Percentiles rank a stretch among this genome's conserved stretches.
phyloP scores from a whole-genome alignment of 2,329 filamentous ascomycete genomes.

The Kalmusia sp. region DNA sequence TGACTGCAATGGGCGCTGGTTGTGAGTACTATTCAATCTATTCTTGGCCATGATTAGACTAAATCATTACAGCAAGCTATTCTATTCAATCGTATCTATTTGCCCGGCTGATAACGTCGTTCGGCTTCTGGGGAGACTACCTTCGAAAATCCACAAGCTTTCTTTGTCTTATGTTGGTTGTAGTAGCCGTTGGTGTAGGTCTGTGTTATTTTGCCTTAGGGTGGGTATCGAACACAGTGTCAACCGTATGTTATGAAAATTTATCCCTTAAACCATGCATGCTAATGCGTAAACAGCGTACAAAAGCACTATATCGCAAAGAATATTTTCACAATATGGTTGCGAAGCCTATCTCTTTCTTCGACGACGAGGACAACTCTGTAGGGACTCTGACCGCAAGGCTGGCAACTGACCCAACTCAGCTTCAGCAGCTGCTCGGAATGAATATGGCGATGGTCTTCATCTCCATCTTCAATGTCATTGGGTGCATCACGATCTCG shows the following conservation, averaged over 20 bases:
- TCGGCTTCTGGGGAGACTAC: slow-evolving; percentile 24
- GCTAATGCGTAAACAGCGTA: slow-evolving; percentile 17
- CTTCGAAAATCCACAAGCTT: slow-evolving; percentile 21
- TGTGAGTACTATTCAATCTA: slow-evolving; percentile 15
- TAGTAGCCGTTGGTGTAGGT: slow-evolving; percentile 26
- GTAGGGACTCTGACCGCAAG: slow-evolving; percentile 79
- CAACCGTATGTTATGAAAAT: slow-evolving; percentile 20
- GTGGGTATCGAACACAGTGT: slow-evolving; percentile 33
- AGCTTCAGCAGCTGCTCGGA: slow-evolving; percentile 34
- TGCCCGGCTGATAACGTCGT: slow-evolving; percentile 29
- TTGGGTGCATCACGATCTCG: slow-evolving; percentile 72
- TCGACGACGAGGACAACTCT: slow-evolving; percentile 86
- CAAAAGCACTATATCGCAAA: slow-evolving; percentile 76
- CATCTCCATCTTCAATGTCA: slow-evolving; percentile 77
- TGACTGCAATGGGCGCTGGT: slow-evolving; percentile 29
- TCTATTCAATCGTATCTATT: slow-evolving; percentile 34
- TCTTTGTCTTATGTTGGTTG: slow-evolving; percentile 55
- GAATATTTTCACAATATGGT: slow-evolving; percentile 84
- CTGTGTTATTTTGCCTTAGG: slow-evolving; percentile 30
- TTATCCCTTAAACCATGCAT: neutral
- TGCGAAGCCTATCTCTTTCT: slow-evolving; percentile 90
- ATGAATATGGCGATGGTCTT: slow-evolving; percentile 74
- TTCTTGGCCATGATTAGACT: neutral
- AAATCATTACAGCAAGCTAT: slow-evolving; percentile 17
- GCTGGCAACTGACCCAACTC: slow-evolving; percentile 48